A percentile compares a stretch with the other conserved stretches of the same genome.
These are phyloP conservation scores for Cystobasidium sp. DNA, from an alignment of 1,284 basidiomycete genomes.

Conservation along the genomic window DNA sequence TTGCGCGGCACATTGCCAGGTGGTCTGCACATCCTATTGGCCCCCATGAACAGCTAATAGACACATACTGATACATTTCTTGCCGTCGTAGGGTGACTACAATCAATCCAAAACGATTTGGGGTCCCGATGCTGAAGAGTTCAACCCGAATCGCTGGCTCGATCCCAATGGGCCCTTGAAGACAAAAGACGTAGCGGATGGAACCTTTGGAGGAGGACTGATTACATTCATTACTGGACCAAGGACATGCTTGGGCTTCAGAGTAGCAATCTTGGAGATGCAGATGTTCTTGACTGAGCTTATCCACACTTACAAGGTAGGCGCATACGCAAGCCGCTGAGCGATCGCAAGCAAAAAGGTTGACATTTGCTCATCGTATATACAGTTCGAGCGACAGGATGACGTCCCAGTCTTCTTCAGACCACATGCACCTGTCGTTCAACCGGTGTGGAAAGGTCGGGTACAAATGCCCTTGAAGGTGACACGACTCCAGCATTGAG, in stretches of 20 bases:
- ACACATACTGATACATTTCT: neutral
- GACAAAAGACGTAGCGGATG: constrained; percentile 15
- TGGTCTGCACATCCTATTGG: too few relatives aligned
- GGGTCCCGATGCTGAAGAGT: constrained; percentile 70
- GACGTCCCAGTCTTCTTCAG: constrained; percentile 14
- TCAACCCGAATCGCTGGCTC: constrained; percentile 62
- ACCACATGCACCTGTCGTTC: constrained; percentile 23
- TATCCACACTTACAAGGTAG: constrained; percentile 2
- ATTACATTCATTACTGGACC: constrained; percentile 26
- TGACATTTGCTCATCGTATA: neutral
- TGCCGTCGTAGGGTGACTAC: constrained; percentile 9
- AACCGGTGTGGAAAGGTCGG: constrained; percentile 12
- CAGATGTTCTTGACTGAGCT: constrained; percentile 26
- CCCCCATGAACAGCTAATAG: neutral
- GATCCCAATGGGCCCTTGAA: constrained; percentile 12
- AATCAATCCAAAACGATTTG: constrained; percentile 63
- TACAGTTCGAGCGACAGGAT: constrained; percentile 3
- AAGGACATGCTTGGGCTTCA: constrained; percentile 12
- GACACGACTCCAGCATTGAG: constrained; percentile 3
- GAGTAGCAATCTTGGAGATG: constrained; percentile 23
- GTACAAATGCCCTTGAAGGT: constrained; percentile 23
- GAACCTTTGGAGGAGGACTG: constrained; percentile 17
- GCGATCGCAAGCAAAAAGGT: too few relatives aligned
- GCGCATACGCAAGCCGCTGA: neutral
- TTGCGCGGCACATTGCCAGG: too few relatives aligned